These are phyloP conservation scores for Endocalyx cinctus DNA, from an alignment of 2,329 filamentous ascomycete species.

Conservation along the genomic window DNA sequence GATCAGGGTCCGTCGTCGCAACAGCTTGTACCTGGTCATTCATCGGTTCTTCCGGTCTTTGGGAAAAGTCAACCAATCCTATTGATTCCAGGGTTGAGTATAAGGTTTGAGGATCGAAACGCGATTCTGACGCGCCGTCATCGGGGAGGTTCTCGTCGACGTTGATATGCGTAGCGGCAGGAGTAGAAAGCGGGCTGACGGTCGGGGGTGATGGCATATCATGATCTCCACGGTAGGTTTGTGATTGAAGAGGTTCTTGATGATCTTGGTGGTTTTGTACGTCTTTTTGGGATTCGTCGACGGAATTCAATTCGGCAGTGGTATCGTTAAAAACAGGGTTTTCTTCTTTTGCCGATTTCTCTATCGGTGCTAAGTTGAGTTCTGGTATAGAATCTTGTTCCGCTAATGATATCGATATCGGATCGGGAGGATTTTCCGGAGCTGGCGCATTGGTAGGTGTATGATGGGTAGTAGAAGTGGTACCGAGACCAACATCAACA, in stretches of 20 bases:
- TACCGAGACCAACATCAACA: no score
- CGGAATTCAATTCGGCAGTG: no score
- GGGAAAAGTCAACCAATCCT: slow-evolving; percentile 6
- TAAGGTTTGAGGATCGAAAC: slow-evolving; percentile 4
- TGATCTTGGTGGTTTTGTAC: slow-evolving; percentile 4
- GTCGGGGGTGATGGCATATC: slow-evolving; percentile 28
- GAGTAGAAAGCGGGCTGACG: slow-evolving; percentile 31
- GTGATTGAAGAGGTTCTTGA: slow-evolving; percentile 5
- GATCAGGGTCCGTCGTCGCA: slow-evolving; percentile 28
- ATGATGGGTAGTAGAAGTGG: no score
- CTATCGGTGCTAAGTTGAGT: no score
- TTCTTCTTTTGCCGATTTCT: no score
- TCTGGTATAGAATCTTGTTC: no score
- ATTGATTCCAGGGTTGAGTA: slow-evolving; percentile 7
- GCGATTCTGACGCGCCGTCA: slow-evolving; percentile 8
- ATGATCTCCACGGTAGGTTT: slow-evolving; percentile 14
- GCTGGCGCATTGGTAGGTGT: no score
- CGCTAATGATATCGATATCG: no score
- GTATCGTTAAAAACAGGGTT: no score
- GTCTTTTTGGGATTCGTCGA: no score
- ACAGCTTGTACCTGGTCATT: slow-evolving; percentile 24
- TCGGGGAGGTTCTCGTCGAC: slow-evolving; percentile 22
- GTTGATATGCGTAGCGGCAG: slow-evolving; percentile 26
- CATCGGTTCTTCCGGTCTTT: slow-evolving; percentile 6
- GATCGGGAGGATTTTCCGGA: no score